Percentiles rank a stretch among this genome's conserved stretches.
These are phyloP conservation scores for Telopea speciosissima DNA, from an alignment of 177 flowering plant genomes.

Conservation along the genomic window DNA sequence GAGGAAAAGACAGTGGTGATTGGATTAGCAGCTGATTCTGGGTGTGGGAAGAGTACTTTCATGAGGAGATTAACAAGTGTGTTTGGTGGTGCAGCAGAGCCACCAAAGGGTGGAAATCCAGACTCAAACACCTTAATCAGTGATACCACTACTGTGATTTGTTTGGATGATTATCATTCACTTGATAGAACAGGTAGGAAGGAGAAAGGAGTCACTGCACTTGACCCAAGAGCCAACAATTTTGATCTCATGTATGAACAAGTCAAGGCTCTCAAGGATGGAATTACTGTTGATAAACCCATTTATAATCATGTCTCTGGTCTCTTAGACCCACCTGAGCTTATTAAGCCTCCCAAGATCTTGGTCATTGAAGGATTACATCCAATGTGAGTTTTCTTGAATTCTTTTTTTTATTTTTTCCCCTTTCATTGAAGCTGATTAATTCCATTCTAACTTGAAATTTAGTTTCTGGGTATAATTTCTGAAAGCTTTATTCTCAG, in stretches of 20 bases:
- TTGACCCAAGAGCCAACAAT: conserved; percentile 91
- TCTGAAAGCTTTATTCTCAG: too few relatives aligned
- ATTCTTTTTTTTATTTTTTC: too few relatives aligned
- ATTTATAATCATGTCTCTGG: conserved; percentile 92
- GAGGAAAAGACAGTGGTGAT: conserved; percentile 70
- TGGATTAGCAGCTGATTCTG: conserved; percentile 98
- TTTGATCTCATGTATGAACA: conserved; percentile 97
- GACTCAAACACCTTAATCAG: conserved; percentile 94
- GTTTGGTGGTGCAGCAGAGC: conserved; percentile 95
- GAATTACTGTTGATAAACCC: conserved; percentile 77
- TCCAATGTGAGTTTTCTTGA: conserved; percentile 68
- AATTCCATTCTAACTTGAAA: too few relatives aligned
- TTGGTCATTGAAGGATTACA: conserved; percentile 93
- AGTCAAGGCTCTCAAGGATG: conserved; percentile 81
- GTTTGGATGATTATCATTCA: conserved; percentile 93
- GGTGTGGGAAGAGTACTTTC: conserved; percentile 96
- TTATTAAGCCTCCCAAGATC: conserved; percentile 87
- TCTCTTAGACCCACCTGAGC: conserved; percentile 88
- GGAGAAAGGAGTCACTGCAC: conserved; percentile 88
- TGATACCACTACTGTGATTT: conserved; percentile 89
- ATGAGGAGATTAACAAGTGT: conserved; percentile 96
- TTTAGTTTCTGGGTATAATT: too few relatives aligned
- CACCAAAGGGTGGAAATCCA: conserved; percentile 93
- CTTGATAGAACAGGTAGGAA: conserved; percentile 91
- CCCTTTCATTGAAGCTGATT: neutral